phyloP scores from a whole-genome alignment of 108 stramenopile genomes.

The Phaeodactylum tricornutum region DNA sequence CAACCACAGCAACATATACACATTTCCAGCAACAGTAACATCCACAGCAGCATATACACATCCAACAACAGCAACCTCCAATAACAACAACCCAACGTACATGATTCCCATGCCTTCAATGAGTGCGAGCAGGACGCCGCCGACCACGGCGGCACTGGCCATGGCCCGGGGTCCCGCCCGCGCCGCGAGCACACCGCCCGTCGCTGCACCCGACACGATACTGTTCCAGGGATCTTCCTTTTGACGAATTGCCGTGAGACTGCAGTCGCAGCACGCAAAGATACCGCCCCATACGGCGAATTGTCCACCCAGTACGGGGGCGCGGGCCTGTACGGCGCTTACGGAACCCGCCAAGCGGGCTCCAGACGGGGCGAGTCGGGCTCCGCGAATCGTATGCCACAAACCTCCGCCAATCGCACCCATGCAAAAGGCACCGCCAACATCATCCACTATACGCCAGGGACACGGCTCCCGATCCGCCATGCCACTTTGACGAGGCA shows the following conservation, averaged over 20 bases:
- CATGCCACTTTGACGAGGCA: constrained; percentile 27
- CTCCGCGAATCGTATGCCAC: constrained; percentile 89
- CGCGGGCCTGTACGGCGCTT: constrained; percentile 77
- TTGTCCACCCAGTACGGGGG: constrained; percentile 91
- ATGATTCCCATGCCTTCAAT: constrained; percentile 97
- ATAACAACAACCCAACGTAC: constrained; percentile 4
- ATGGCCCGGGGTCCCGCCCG: constrained; percentile 95
- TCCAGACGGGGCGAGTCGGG: constrained; percentile 64
- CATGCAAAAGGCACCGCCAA: constrained; percentile 94
- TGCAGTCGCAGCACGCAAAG: constrained; percentile 96
- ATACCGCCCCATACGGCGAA: constrained; percentile 93
- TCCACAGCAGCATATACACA: constrained; percentile 1
- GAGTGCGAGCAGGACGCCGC: constrained; percentile 89
- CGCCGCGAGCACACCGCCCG: constrained; percentile 90
- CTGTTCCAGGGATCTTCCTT: constrained; percentile 99
- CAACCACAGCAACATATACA: background rate
- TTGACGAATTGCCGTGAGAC: constrained; percentile 83
- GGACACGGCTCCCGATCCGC: constrained; percentile 96
- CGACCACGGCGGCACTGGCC: constrained; percentile 87
- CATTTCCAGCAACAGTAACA: constrained; percentile 1
- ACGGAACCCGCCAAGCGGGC: constrained; percentile 64
- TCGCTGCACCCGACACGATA: constrained; percentile 90
- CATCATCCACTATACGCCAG: constrained; percentile 94
- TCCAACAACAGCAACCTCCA: background rate
- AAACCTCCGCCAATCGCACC: constrained; percentile 90